phyloP scores from a whole-genome alignment of 306 rosid species.

The Malus asiatica region DNA sequence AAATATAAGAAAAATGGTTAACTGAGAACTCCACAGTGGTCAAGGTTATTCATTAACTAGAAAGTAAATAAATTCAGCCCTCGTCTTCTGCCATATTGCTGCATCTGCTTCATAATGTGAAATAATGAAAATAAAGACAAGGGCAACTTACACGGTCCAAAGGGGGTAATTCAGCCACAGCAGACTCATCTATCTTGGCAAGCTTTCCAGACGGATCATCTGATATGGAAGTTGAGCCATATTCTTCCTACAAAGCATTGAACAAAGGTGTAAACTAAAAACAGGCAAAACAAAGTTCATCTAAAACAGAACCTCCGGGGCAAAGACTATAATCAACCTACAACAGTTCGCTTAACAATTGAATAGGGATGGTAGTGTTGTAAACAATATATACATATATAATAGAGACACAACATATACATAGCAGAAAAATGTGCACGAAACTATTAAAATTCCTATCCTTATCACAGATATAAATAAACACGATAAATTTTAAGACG shows the following conservation, averaged over 20 bases:
- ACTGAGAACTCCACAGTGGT: not conserved
- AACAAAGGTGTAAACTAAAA: not conserved
- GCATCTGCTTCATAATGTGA: not conserved
- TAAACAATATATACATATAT: too few relatives aligned
- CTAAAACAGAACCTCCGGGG: not conserved
- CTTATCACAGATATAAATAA: not conserved
- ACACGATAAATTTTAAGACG: not conserved
- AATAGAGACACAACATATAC: too few relatives aligned
- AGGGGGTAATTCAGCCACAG: slow-evolving; percentile 21
- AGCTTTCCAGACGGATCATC: slow-evolving; percentile 38
- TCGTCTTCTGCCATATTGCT: not conserved
- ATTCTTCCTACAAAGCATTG: slow-evolving; percentile 25
- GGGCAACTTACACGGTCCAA: slow-evolving; percentile 35
- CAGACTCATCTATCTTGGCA: slow-evolving; percentile 32
- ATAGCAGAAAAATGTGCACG: too few relatives aligned
- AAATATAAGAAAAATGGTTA: too few relatives aligned
- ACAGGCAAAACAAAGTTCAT: not conserved
- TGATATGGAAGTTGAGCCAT: slow-evolving; percentile 18
- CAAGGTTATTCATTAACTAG: not conserved
- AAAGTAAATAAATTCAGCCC: not conserved
- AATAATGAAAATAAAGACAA: not conserved
- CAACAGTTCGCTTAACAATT: too few relatives aligned
- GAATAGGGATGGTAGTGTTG: too few relatives aligned
- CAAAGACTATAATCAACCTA: too few relatives aligned
- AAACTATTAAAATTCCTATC: too few relatives aligned